A percentile compares a stretch with the other conserved stretches of the same genome.
phyloP scores from a whole-genome alignment of 345 rosid species.

The Heritiera fomes region DNA sequence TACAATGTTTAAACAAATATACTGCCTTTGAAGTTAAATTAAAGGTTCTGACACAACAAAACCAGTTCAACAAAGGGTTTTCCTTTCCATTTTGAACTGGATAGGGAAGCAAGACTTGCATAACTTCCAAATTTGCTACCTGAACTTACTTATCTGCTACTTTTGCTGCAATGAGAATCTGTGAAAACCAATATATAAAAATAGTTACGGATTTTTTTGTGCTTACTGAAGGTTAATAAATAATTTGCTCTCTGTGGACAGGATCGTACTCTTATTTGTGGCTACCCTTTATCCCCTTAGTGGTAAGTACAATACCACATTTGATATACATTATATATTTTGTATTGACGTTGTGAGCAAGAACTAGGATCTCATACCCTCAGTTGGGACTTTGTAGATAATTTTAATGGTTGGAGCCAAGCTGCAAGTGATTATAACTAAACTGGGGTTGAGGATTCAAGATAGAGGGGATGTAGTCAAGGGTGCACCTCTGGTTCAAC shows the following conservation, averaged over 20 bases:
- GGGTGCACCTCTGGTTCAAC: slow-evolving; percentile 92
- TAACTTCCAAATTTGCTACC: background rate
- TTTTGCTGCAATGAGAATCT: background rate
- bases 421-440: slow-evolving; percentile 82
- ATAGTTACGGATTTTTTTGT: background rate
- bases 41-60: too few relatives aligned
- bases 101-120: too few relatives aligned
- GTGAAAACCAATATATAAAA: background rate
- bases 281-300: slow-evolving; percentile 79
- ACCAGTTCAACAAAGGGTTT: too few relatives aligned
- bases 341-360: background rate
- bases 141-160: background rate
- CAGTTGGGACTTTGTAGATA: slow-evolving; percentile 38
- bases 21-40: background rate
- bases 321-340: background rate
- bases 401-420: slow-evolving; percentile 76
- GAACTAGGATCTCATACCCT: background rate
- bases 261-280: slow-evolving; percentile 72
- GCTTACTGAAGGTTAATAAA: background rate
- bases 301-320: slow-evolving; percentile 53
- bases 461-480: slow-evolving; percentile 83
- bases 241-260: slow-evolving; percentile 27
- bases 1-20: too few relatives aligned
- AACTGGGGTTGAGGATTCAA: slow-evolving; percentile 75
- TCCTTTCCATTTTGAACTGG: too few relatives aligned